Percentiles rank a stretch among this genome's conserved stretches.
Evolutionary conservation across 495 filamentous ascomycete genomes (phyloP).

Genomic region (Parmelia sp.): DNA sequence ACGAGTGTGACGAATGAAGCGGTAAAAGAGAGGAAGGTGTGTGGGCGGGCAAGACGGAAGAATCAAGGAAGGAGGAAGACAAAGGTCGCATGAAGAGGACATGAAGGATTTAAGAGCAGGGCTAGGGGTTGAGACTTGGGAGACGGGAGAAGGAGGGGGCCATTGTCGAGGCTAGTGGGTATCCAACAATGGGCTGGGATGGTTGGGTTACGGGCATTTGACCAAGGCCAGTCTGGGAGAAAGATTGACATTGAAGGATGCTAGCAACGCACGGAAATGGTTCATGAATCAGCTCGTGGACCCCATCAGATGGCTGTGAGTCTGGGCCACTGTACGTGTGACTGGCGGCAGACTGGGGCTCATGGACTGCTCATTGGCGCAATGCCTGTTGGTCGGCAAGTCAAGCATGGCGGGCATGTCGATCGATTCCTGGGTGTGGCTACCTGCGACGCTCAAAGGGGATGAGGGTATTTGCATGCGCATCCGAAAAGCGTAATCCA

Average conservation of each 20-base stretch:
- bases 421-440: neutral
- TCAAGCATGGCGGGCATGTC: neutral
- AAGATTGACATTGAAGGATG: neutral
- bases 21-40: too few relatives aligned
- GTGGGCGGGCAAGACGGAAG: neutral
- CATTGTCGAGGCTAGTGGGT: neutral
- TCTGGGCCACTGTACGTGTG: neutral
- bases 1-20: neutral
- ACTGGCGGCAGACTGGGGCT: neutral
- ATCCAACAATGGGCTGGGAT: neutral
- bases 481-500: constrained; percentile 4
- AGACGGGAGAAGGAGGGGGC: neutral
- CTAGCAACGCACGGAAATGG: neutral
- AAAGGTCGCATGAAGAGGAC: neutral
- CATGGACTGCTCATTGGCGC: too few relatives aligned
- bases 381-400: neutral
- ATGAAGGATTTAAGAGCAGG: constrained; percentile 6
- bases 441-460: neutral
- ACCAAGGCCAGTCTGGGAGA: neutral
- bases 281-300: neutral
- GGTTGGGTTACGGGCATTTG: neutral
- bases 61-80: neutral
- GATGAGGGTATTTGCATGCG: neutral
- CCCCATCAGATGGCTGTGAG: neutral
- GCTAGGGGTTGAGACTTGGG: neutral